Percentiles rank a stretch among this genome's conserved stretches.
phyloP scores from a whole-genome alignment of 2,329 filamentous ascomycete genomes.

The Purpureocillium lavendulum region DNA sequence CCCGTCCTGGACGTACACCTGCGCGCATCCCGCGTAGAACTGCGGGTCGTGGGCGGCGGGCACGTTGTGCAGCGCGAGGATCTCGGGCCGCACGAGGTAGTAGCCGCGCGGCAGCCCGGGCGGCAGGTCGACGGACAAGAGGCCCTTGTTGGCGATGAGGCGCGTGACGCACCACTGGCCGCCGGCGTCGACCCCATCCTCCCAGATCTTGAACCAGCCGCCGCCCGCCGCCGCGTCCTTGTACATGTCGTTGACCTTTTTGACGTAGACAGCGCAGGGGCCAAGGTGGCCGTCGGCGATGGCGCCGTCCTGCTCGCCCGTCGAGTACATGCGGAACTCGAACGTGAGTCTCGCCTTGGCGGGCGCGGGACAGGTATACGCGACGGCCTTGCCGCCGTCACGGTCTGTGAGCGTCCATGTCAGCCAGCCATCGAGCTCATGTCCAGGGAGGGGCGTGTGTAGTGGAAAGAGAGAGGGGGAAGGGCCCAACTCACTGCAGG shows the following conservation, averaged over 20 bases:
- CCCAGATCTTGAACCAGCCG: slow-evolving; percentile 75
- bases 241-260: slow-evolving; percentile 52
- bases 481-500: slow-evolving; percentile 49
- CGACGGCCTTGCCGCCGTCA: slow-evolving; percentile 34
- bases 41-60: slow-evolving; percentile 50
- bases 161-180: slow-evolving; percentile 68
- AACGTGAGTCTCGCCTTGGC: slow-evolving; percentile 54
- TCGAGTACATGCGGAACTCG: slow-evolving; percentile 54
- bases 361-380: slow-evolving; percentile 37
- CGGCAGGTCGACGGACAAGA: slow-evolving; percentile 55
- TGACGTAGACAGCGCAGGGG: slow-evolving; percentile 66
- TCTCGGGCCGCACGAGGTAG: slow-evolving; percentile 65
- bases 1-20: slow-evolving; percentile 51
- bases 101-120: slow-evolving; percentile 52
- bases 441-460: too few species aligned
- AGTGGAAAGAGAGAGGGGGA: too few species aligned
- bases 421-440: neutral
- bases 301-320: slow-evolving; percentile 41
- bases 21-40: slow-evolving; percentile 65
- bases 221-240: slow-evolving; percentile 45
- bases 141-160: slow-evolving; percentile 55
- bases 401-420: slow-evolving; percentile 23
- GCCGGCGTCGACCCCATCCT: slow-evolving; percentile 54
- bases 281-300: slow-evolving; percentile 58
- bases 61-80: slow-evolving; percentile 60